These are phyloP conservation scores for Phyllosticta citriasiana DNA, from an alignment of 2,329 filamentous ascomycete species.

Conservation along the genomic window DNA sequence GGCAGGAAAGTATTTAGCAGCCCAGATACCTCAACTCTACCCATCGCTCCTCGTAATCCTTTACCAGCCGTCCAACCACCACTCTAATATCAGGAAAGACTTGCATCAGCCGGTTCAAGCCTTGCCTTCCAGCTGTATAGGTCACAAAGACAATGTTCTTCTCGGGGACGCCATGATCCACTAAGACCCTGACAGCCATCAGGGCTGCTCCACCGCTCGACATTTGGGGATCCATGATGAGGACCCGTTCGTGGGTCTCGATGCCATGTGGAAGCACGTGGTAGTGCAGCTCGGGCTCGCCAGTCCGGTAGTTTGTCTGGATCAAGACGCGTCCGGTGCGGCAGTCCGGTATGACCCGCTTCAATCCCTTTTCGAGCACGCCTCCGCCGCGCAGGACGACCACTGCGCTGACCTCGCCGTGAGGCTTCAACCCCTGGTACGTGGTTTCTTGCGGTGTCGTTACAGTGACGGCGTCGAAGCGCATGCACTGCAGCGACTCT, in stretches of 20 bases:
- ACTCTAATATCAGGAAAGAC: slow-evolving; percentile 84
- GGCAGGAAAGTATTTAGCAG: slow-evolving; percentile 46
- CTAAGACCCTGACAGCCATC: slow-evolving; percentile 93
- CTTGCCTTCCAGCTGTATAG: slow-evolving; percentile 77
- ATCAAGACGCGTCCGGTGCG: slow-evolving; percentile 82
- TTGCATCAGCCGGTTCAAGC: slow-evolving; percentile 72
- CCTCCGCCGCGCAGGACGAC: slow-evolving; percentile 82
- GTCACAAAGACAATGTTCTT: slow-evolving; percentile 86
- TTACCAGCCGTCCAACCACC: slow-evolving; percentile 72
- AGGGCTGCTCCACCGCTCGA: slow-evolving; percentile 74
- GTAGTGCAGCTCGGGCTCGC: slow-evolving; percentile 89
- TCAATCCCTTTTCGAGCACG: slow-evolving; percentile 77
- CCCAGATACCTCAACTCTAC: slow-evolving; percentile 83
- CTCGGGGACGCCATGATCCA: slow-evolving; percentile 83
- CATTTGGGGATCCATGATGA: slow-evolving; percentile 91
- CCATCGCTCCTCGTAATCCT: slow-evolving; percentile 79
- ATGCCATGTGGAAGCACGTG: slow-evolving; percentile 67
- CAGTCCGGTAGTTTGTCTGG: slow-evolving; percentile 60
- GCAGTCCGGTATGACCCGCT: slow-evolving; percentile 86
- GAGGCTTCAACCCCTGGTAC: slow-evolving; percentile 62
- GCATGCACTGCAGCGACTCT: slow-evolving; percentile 40
- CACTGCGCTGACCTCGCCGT: slow-evolving; percentile 67
- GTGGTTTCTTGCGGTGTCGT: slow-evolving; percentile 58
- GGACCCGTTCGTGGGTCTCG: slow-evolving; percentile 62
- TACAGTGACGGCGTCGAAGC: slow-evolving; percentile 55